Base-by-base conservation (phyloP, 768 basidiomycete species). In the Lentinus brumalis region DNA sequence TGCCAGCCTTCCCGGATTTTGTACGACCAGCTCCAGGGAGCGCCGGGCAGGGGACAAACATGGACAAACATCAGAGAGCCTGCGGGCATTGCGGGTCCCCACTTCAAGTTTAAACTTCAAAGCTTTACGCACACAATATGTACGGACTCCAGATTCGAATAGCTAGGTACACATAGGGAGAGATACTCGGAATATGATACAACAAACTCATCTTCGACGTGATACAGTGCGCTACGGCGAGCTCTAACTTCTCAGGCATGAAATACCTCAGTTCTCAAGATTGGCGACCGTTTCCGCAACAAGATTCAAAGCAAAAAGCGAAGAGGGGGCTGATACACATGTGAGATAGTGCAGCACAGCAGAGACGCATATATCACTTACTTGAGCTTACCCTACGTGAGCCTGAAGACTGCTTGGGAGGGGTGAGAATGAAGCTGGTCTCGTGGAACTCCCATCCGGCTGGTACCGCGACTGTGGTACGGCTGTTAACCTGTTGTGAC, bases 361-460 rank as follows among this genome's bases (percentile, higher is more conserved):
- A 26, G 63, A 44, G 42, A 30, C 32, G 4, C 47, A 62, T 26
- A 14, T 16, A 26, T 18, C 0, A 47, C 65, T 9, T 29, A 60
- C 66, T 53, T 9, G 62, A 54, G 7, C 18, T 51, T n/a, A 15
- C 7, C 4, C 39, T 60, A 14, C 56, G 50, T 2, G 50, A 42
- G 7, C 39, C 41, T 4, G 41, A 32, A 15, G 50, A 26, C 42
- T 44, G 50, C 18, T 46, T 49, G 54, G 65, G 60, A 4, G 86
- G 85, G 16, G 71, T 76, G 30, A 89, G 72, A 10, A 81, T 74
- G 50, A 83, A 75, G 0, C 76, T 73, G 32, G 78, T 68, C 14
- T 74, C 58, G 58, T 88, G 80, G 68, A 79, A 87, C 5, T 71
- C 66, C 88, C 88, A 90, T 5, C 74, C 74, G 47, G 75, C 69